Conservation (phyloP, 306 rosid species). For the Amphicarpaea edgeworthii region DNA sequence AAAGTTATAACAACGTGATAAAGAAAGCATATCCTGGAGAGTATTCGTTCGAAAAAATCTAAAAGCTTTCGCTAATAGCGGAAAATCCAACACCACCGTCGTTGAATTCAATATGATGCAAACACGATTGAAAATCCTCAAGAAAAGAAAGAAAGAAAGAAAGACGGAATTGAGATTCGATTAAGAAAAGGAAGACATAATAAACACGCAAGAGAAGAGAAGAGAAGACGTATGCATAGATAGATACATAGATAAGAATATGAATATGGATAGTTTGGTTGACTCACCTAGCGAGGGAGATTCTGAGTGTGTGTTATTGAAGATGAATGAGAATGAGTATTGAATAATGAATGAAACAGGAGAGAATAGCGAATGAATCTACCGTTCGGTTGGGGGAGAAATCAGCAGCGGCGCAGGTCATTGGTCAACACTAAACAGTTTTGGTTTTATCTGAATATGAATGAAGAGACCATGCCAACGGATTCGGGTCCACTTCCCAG, state of each 20-base stretch:
- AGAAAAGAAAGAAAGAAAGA: neutral
- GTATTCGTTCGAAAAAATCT: conserved; percentile 15
- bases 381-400: neutral
- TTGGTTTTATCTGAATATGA: neutral
- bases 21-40: neutral
- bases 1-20: conserved; percentile 3
- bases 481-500: conserved; percentile 22
- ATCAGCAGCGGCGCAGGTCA: conserved; percentile 33
- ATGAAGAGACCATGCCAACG: neutral
- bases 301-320: neutral
- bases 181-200: neutral
- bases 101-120: neutral
- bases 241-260: neutral
- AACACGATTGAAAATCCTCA: conserved; percentile 2
- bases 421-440: neutral
- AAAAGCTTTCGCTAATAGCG: too few species aligned
- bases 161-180: conserved; percentile 4
- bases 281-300: conserved; percentile 45
- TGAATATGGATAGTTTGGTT: neutral
- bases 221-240: neutral
- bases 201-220: neutral
- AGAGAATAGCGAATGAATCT: neutral
- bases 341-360: conserved; percentile 45
- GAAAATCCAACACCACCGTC: neutral
- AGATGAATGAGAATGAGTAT: neutral